phyloP scores from a whole-genome alignment of 2,329 filamentous ascomycete genomes.

The Ophiostoma himal-ulmi region DNA sequence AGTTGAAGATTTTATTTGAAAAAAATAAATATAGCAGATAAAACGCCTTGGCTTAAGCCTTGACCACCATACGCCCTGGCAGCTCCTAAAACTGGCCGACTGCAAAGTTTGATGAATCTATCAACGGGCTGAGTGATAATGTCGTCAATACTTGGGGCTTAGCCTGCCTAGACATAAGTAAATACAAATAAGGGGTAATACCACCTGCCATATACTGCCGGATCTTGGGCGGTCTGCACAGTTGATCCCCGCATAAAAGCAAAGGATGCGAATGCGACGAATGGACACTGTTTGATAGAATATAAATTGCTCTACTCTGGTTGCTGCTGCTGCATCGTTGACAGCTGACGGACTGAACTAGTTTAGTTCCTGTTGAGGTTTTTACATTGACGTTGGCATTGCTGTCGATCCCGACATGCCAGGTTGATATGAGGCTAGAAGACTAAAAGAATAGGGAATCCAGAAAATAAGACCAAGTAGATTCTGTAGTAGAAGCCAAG shows the following conservation, averaged over 20 bases:
- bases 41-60: not conserved
- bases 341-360: not conserved
- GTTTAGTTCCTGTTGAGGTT: not conserved
- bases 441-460: not conserved
- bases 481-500: not conserved
- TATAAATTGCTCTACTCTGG: not conserved
- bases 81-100: not conserved
- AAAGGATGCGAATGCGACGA: not conserved
- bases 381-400: not conserved
- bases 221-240: not conserved
- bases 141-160: not conserved
- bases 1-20: not conserved
- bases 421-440: not conserved
- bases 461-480: not conserved
- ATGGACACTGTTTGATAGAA: not conserved
- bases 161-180: not conserved
- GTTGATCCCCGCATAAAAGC: not conserved
- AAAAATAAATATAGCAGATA: not conserved
- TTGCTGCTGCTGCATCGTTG: not conserved
- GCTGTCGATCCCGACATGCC: not conserved
- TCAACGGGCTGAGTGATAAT: not conserved
- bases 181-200: constrained; percentile 10
- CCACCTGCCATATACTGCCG: constrained; percentile 1
- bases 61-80: not conserved
- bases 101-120: not conserved